A percentile compares a stretch with the other conserved stretches of the same genome.
phyloP scores from a whole-genome alignment of 495 filamentous ascomycete genomes.

The Penicillium lagena region DNA sequence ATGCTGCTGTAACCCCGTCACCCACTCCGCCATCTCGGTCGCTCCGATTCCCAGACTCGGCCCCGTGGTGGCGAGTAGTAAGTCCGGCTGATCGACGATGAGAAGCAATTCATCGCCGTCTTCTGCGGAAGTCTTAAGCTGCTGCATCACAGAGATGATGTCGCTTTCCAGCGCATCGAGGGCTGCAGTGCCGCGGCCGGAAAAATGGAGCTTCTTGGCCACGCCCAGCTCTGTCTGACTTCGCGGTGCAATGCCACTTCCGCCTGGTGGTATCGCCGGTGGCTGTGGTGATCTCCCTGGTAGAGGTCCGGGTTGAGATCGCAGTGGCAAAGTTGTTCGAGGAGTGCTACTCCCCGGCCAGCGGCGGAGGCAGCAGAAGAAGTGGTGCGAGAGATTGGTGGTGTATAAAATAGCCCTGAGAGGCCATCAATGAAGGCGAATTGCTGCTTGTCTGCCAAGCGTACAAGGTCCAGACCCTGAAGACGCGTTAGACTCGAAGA shows the following conservation, averaged over 20 bases:
- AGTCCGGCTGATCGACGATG: slow-evolving; percentile 45
- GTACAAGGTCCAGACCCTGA: slow-evolving; percentile 65
- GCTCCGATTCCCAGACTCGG: slow-evolving; percentile 31
- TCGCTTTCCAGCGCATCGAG: slow-evolving; percentile 33
- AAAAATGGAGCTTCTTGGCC: slow-evolving; percentile 29
- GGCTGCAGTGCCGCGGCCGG: slow-evolving; percentile 26
- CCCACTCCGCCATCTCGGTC: slow-evolving; percentile 40
- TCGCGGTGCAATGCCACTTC: slow-evolving; percentile 1
- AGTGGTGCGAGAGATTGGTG: slow-evolving; percentile 12
- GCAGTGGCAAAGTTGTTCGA: slow-evolving; percentile 27
- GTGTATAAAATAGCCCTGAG: slow-evolving; percentile 43
- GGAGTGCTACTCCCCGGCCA: slow-evolving; percentile 4
- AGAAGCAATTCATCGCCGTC: slow-evolving; percentile 31
- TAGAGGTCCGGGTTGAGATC: slow-evolving; percentile 20
- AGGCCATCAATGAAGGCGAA: slow-evolving; percentile 74
- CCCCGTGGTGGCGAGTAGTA: slow-evolving; percentile 42
- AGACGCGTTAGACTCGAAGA: not conserved
- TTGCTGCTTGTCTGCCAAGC: slow-evolving; percentile 44
- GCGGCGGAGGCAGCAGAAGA: slow-evolving; percentile 4
- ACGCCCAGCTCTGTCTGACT: slow-evolving; percentile 16
- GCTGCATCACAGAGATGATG: slow-evolving; percentile 27
- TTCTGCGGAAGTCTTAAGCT: slow-evolving; percentile 14
- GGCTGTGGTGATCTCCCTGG: slow-evolving; percentile 20
- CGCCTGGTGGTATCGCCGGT: not conserved
- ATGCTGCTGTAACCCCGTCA: slow-evolving; percentile 37